Evolutionary conservation across 2,329 filamentous ascomycete species (phyloP).

Genomic region (Colletotrichum higginsianum): DNA sequence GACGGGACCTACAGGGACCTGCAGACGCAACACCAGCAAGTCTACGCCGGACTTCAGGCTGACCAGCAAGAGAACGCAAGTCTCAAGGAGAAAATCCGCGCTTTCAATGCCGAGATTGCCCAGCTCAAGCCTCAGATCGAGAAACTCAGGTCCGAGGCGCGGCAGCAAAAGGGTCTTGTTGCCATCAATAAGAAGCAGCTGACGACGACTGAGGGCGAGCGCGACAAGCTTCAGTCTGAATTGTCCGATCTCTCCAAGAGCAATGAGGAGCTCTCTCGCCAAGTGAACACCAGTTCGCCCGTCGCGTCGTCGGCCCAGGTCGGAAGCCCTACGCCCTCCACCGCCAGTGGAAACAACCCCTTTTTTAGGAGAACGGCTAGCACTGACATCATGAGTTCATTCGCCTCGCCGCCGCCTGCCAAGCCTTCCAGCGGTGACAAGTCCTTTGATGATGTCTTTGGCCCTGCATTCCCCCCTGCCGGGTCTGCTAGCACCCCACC

Average conservation of each 20-base stretch:
- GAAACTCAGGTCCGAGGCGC: slow-evolving; percentile 90
- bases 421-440: slow-evolving; percentile 70
- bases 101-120: slow-evolving; percentile 85
- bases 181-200: slow-evolving; percentile 99
- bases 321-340: slow-evolving; percentile 78
- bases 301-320: slow-evolving; percentile 65
- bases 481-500: slow-evolving; percentile 61
- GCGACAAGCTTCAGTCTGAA: slow-evolving; percentile 88
- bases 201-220: slow-evolving; percentile 87
- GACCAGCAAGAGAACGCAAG: slow-evolving; percentile 91
- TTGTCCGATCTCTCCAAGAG: slow-evolving; percentile 77
- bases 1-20: slow-evolving; percentile 87
- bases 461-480: slow-evolving; percentile 71
- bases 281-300: slow-evolving; percentile 66
- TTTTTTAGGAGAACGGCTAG: slow-evolving; percentile 86
- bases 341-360: slow-evolving; percentile 87
- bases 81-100: slow-evolving; percentile 89
- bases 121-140: slow-evolving; percentile 92
- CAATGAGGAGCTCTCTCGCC: slow-evolving; percentile 71
- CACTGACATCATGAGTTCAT: slow-evolving; percentile 71
- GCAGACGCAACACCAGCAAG: slow-evolving; percentile 84
- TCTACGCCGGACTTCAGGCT: slow-evolving; percentile 80
- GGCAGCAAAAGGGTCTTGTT: slow-evolving; percentile 95
- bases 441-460: slow-evolving; percentile 90
- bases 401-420: slow-evolving; percentile 61